phyloP scores from a whole-genome alignment of 345 rosid species.

The Gossypium bickii region DNA sequence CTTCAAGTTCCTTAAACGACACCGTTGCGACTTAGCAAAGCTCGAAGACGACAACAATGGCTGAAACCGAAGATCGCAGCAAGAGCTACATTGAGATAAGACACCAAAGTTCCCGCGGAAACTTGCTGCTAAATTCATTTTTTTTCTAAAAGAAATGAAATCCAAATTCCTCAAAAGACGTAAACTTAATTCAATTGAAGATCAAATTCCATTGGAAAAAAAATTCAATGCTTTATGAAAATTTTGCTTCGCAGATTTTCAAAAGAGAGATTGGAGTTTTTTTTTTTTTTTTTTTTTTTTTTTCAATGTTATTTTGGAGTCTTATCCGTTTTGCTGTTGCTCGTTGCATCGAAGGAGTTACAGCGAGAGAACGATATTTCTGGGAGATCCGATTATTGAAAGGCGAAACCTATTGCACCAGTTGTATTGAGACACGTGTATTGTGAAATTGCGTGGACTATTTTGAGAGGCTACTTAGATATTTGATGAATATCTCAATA shows the following conservation, averaged over 20 bases:
- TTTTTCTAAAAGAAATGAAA: neutral
- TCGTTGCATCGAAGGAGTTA: neutral
- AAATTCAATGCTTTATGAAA: neutral
- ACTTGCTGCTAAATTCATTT: conserved; percentile 54
- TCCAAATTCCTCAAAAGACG: neutral
- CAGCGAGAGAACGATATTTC: neutral
- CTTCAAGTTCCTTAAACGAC: conserved; percentile 25
- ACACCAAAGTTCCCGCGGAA: conserved; percentile 47
- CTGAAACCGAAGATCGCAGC: conserved; percentile 47
- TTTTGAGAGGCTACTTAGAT: neutral
- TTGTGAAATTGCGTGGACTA: neutral
- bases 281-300: neutral
- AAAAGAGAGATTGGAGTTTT: neutral
- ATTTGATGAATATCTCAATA: neutral
- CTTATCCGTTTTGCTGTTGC: neutral
- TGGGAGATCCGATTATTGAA: neutral
- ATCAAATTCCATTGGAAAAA: conserved; percentile 19
- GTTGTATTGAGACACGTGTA: neutral
- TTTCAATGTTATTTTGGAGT: neutral
- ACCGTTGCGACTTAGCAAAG: conserved; percentile 23
- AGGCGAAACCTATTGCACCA: neutral
- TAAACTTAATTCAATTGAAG: conserved; percentile 10
- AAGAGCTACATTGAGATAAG: conserved; percentile 48
- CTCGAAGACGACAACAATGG: conserved; percentile 44
- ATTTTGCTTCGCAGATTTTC: neutral